phyloP scores from a whole-genome alignment of 331 rosid genomes.

The Telfairia occidentalis region DNA sequence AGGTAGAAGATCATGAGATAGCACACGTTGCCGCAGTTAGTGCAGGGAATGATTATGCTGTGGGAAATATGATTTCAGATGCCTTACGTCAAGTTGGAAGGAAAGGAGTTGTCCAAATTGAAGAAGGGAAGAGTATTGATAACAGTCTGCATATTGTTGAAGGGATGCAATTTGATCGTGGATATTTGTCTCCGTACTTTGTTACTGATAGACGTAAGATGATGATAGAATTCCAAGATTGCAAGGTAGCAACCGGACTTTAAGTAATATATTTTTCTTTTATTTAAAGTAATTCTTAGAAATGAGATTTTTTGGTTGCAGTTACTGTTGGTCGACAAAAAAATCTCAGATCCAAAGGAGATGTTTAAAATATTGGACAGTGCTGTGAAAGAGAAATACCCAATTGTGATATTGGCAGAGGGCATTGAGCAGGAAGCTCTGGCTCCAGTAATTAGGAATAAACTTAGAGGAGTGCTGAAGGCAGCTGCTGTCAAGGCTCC shows the following conservation, averaged over 20 bases:
- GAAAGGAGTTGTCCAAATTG: slow-evolving; percentile 75
- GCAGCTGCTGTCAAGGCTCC: slow-evolving; percentile 91
- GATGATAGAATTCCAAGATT: slow-evolving; percentile 64
- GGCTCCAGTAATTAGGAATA: slow-evolving; percentile 79
- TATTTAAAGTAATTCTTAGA: slow-evolving; percentile 21
- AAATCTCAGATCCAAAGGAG: slow-evolving; percentile 66
- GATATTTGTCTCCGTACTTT: slow-evolving; percentile 74
- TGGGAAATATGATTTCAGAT: slow-evolving; percentile 78
- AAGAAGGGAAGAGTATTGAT: slow-evolving; percentile 48
- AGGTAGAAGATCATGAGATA: slow-evolving; percentile 77
- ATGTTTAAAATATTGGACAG: slow-evolving; percentile 62
- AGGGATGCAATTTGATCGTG: slow-evolving; percentile 92
- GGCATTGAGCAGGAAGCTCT: slow-evolving; percentile 75
- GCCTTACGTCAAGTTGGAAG: slow-evolving; percentile 71
- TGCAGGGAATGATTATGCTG: slow-evolving; percentile 70
- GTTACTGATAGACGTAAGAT: slow-evolving; percentile 62
- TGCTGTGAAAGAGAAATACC: slow-evolving; percentile 68
- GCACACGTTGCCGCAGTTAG: slow-evolving; percentile 81
- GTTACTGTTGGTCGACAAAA: slow-evolving; percentile 77
- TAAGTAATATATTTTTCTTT: slow-evolving; percentile 5
- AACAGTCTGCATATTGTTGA: slow-evolving; percentile 69
- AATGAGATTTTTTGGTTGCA: slow-evolving; percentile 40
- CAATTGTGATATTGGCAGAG: slow-evolving; percentile 77
- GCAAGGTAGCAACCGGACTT: slow-evolving; percentile 51
- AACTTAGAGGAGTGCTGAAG: slow-evolving; percentile 66